Conservation (phyloP, 108 stramenopile species). For the Fistulifera pelliculosa region DNA sequence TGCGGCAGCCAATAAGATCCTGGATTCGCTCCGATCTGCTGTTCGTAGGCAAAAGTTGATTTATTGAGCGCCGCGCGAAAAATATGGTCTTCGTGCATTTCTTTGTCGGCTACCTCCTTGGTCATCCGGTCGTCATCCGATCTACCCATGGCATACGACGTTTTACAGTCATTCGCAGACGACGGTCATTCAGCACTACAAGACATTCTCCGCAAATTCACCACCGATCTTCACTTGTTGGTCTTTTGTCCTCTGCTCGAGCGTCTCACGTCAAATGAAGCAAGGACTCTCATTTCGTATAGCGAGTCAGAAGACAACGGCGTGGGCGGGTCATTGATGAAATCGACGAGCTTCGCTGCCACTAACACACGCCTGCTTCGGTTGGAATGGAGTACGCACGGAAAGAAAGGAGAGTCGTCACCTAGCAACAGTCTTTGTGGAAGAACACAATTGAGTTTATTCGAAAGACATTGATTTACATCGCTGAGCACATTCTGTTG, state of each 20-base stretch:
- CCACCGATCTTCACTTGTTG: slow-evolving; percentile 9
- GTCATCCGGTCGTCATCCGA: slow-evolving; percentile 18
- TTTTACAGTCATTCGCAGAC: slow-evolving; percentile 19
- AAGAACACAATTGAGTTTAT: slow-evolving; percentile 36
- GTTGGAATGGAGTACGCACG: slow-evolving; percentile 24
- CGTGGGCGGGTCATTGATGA: background rate
- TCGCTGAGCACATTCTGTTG: slow-evolving; percentile 38
- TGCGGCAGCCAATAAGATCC: slow-evolving; percentile 16
- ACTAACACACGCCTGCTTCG: slow-evolving; percentile 15
- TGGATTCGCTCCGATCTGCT: slow-evolving; percentile 13
- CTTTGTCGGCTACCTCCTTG: slow-evolving; percentile 16
- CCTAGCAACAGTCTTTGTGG: slow-evolving; percentile 9
- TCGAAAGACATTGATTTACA: slow-evolving; percentile 32
- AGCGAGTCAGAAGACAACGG: slow-evolving; percentile 1
- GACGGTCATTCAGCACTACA: slow-evolving; percentile 10
- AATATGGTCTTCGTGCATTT: slow-evolving; percentile 22
- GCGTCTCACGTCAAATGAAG: background rate
- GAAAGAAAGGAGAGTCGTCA: background rate
- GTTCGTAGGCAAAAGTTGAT: slow-evolving; percentile 36
- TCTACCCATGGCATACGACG: slow-evolving; percentile 23
- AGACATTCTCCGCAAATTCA: slow-evolving; percentile 23
- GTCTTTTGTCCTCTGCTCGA: slow-evolving; percentile 21
- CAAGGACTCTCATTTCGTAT: background rate
- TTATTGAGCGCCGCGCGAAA: slow-evolving; percentile 21
- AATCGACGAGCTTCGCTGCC: too few species aligned